Percentiles rank a stretch among this genome's conserved stretches.
phyloP scores from a whole-genome alignment of 2,329 filamentous ascomycete species.

The Stemphylium vesicarium region DNA sequence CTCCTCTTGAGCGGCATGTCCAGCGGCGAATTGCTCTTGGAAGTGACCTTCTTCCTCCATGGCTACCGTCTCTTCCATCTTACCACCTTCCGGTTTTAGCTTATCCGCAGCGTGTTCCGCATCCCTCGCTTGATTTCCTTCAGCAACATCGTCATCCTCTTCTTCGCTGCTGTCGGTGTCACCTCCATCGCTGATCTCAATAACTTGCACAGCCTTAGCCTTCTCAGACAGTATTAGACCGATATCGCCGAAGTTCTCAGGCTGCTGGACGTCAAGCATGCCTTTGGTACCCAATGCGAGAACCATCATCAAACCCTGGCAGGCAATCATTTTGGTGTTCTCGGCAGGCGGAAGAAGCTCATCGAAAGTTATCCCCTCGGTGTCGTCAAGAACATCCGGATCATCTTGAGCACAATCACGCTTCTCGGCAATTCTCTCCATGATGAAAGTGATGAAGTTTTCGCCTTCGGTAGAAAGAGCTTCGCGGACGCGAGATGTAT shows the following conservation, averaged over 20 bases:
- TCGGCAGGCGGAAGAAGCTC: conserved; percentile 67
- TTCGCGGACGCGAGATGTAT: conserved; percentile 54
- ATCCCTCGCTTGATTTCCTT: neutral
- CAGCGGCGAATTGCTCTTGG: conserved; percentile 34
- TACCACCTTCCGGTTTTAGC: conserved; percentile 4
- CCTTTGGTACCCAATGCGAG: conserved; percentile 62
- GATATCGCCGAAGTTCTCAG: conserved; percentile 51
- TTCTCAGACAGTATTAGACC: conserved; percentile 32
- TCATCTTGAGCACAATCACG: conserved; percentile 20
- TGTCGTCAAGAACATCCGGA: conserved; percentile 32
- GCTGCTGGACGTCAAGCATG: conserved; percentile 68
- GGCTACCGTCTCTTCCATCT: conserved; percentile 1
- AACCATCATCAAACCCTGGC: conserved; percentile 55
- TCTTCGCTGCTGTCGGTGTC: conserved; percentile 2
- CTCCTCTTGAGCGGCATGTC: conserved; percentile 11
- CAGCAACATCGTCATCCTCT: neutral
- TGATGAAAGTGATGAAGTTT: conserved; percentile 69
- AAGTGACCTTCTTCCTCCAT: conserved; percentile 25
- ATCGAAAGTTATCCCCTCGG: conserved; percentile 67
- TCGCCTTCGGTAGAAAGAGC: conserved; percentile 64
- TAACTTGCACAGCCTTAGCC: conserved; percentile 22
- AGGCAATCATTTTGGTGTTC: conserved; percentile 67
- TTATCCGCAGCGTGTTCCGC: neutral
- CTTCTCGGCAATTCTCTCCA: conserved; percentile 52
- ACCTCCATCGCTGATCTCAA: conserved; percentile 17